phyloP scores from a whole-genome alignment of 495 filamentous ascomycete genomes.

The Halenospora varia region DNA sequence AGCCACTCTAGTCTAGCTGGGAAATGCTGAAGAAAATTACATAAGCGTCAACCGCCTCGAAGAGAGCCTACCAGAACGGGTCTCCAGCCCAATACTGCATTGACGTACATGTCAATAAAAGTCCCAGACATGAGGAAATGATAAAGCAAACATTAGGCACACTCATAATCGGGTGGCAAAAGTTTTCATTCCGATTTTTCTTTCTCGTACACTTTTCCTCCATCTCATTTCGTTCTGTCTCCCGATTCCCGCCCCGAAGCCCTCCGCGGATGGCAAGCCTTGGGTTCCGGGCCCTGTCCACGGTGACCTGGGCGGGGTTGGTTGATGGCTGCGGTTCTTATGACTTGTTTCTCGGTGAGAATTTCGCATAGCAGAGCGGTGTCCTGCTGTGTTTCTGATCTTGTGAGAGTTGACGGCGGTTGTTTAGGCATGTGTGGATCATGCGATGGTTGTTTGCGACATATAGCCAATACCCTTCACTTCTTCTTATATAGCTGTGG shows the following conservation, averaged over 20 bases:
- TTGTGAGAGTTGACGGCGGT: background rate
- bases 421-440: background rate
- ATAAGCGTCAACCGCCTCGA: background rate
- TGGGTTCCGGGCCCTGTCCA: background rate
- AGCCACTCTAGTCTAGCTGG: background rate
- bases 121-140: background rate
- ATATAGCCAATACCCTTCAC: too few species aligned
- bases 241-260: background rate
- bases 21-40: background rate
- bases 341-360: background rate
- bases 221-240: background rate
- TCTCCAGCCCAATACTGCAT: background rate
- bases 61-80: background rate
- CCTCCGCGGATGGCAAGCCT: background rate
- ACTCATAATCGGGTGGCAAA: background rate
- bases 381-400: background rate
- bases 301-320: background rate
- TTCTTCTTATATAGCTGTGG: too few species aligned
- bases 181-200: too few species aligned
- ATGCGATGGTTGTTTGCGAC: background rate
- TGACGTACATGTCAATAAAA: background rate
- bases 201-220: too few species aligned
- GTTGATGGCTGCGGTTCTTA: background rate
- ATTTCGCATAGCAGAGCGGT: background rate
- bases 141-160: background rate